phyloP scores from a whole-genome alignment of 352 stramenopile species.

The Globisporangium perplexum region DNA sequence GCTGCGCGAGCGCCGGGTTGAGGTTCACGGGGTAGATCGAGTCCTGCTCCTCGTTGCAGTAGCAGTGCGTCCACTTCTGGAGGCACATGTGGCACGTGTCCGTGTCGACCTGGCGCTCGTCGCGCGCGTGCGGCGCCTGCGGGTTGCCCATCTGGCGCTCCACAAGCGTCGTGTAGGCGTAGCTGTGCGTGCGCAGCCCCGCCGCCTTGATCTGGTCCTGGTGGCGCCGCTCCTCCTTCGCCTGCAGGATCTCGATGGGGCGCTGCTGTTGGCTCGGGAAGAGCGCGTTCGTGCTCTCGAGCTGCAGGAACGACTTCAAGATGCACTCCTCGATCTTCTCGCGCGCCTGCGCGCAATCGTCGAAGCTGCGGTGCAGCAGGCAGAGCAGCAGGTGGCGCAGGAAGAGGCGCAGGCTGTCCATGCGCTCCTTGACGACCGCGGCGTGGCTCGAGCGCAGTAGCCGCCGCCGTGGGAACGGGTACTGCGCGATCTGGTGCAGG shows the following conservation, averaged over 20 bases:
- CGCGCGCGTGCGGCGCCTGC: conserved; percentile 23
- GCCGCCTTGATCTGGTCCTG: conserved; percentile 61
- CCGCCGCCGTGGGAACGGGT: conserved; percentile 72
- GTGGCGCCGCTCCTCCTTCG: conserved; percentile 66
- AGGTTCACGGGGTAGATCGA: conserved; percentile 44
- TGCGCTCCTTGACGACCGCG: conserved; percentile 77
- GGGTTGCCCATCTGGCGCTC: conserved; percentile 29
- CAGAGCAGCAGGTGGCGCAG: conserved; percentile 70
- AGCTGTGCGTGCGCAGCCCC: conserved; percentile 44
- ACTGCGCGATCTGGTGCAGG: conserved; percentile 59
- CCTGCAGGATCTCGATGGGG: conserved; percentile 54
- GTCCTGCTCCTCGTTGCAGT: conserved; percentile 82
- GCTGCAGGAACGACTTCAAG: conserved; percentile 70
- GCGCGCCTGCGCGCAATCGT: conserved; percentile 57
- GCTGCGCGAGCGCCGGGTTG: conserved; percentile 10
- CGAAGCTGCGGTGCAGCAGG: conserved; percentile 63
- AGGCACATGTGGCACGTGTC: conserved; percentile 74
- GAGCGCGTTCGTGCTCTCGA: conserved; percentile 49
- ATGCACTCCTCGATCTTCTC: conserved; percentile 69
- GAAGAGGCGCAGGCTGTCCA: conserved; percentile 78
- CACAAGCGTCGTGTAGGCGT: conserved; percentile 28
- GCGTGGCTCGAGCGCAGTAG: conserved; percentile 64
- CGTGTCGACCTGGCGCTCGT: conserved; percentile 42
- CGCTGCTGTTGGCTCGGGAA: conserved; percentile 49
- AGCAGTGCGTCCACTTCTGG: conserved; percentile 86